A percentile compares a stretch with the other conserved stretches of the same genome.
These are phyloP conservation scores for Hypoxylon rubiginosum DNA, from an alignment of 2,329 filamentous ascomycete genomes.

Conservation along the genomic window DNA sequence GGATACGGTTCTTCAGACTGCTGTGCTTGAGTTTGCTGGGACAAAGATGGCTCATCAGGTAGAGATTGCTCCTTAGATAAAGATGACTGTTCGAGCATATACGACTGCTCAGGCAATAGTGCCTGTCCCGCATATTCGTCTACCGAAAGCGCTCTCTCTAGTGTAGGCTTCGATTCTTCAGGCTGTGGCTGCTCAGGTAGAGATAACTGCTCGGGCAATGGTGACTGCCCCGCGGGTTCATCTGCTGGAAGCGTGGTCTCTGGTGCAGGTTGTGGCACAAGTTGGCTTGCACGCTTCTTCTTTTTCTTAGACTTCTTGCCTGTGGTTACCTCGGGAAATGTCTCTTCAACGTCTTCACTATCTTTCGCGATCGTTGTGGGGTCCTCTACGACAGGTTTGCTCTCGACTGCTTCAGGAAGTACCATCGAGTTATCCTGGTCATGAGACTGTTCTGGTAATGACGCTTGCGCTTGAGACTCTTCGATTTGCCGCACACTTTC, in stretches of 20 bases:
- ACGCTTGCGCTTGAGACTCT: constrained; percentile 13
- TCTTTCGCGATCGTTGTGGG: constrained; percentile 28
- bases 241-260: constrained; percentile 19
- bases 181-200: background rate
- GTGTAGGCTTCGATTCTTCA: constrained; percentile 1
- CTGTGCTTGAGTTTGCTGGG: background rate
- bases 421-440: constrained; percentile 12
- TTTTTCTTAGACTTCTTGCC: constrained; percentile 56
- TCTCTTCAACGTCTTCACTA: constrained; percentile 8
- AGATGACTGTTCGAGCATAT: background rate
- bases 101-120: background rate
- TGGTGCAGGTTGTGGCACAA: constrained; percentile 15
- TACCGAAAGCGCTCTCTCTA: background rate
- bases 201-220: background rate
- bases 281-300: constrained; percentile 51
- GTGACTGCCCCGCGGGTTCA: constrained; percentile 26
- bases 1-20: constrained; percentile 6
- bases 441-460: constrained; percentile 4
- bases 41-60: background rate
- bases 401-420: constrained; percentile 11
- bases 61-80: background rate
- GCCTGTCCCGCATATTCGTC: background rate
- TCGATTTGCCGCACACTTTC: constrained; percentile 24
- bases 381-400: constrained; percentile 50
- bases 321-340: constrained; percentile 26